Base-by-base conservation (phyloP, 345 rosid genomes). In the Brassica incana region DNA sequence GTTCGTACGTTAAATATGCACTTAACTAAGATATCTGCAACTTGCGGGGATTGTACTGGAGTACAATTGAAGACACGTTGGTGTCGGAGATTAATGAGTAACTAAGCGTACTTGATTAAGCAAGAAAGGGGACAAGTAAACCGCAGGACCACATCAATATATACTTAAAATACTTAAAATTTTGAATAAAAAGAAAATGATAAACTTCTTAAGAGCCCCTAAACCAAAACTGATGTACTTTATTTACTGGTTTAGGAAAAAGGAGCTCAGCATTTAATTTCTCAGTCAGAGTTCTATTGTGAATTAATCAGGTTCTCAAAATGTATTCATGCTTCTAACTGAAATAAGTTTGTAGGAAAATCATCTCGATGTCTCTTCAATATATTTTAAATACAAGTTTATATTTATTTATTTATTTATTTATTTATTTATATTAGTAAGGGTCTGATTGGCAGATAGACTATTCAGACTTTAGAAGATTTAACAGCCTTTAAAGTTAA, bases 1-100 rank as follows among this genome's bases (percentile, higher is more conserved):
- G 77, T 80, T 71, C 83, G 83, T 80, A 75, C 83, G 67, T 75
- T 56, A 61, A 61, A 20, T 29, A 32, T 80, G 80, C 72, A 80
- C 76, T 80, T 71, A 70, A 70, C 67, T 36, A 63, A 75, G 48
- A 9, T 69, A 74, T 36, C 10, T 80, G 61, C 76, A 80, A 80
- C 76, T 80, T 74, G 83, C 62, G 18, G 25, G 75, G 70, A 4
- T 72, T 65, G 69, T 63, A 78, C 8, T 32, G 6, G 40, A 63
- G 14, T 64, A 54, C 50, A 63, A 54, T 25, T 52, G 59, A 63
- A 52, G 71, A 71, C 73, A 58, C 33, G 64, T 79, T 75, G 32
- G 68, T 75, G 23, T 56, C 72, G 72, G 75, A 32, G 29, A 70
- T 71, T 71, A 54, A 48, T 62, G 67, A 69, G 50, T 58, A 58